Evolutionary conservation across 164 flowering plant species (phyloP).

Genomic region (Umbilicus rupestris): DNA sequence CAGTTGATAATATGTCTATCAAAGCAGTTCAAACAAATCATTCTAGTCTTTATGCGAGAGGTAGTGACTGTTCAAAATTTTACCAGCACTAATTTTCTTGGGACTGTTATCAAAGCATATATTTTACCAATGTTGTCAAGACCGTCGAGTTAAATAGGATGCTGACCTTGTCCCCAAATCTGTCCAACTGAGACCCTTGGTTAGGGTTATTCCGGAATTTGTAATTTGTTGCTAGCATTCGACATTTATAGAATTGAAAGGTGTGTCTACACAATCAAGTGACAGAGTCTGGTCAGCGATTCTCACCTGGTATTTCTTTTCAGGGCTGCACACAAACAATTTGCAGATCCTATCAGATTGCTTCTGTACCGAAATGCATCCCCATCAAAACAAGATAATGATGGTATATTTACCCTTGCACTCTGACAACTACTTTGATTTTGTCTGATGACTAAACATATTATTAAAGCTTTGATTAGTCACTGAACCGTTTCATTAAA

Average conservation of each 20-base stretch:
- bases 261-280: too few relatives aligned
- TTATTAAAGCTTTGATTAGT: too few relatives aligned
- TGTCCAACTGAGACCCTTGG: not conserved
- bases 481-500: not conserved
- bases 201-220: not conserved
- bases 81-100: not conserved
- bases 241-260: not conserved
- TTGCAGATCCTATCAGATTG: conserved; percentile 73
- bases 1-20: too few relatives aligned
- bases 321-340: conserved; percentile 97
- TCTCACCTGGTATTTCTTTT: conserved; percentile 10
- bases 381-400: conserved; percentile 77
- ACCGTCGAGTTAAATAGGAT: not conserved
- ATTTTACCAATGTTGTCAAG: not conserved
- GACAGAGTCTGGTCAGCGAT: not conserved
- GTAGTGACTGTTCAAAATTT: not conserved
- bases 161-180: not conserved
- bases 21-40: too few relatives aligned
- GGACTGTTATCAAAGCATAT: not conserved
- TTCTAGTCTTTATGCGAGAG: too few relatives aligned
- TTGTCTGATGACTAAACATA: not conserved
- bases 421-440: not conserved
- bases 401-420: conserved; percentile 31
- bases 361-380: conserved; percentile 55
- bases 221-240: not conserved